Evolutionary conservation across 805 yeast genomes (phyloP).

Genomic region (Candida dendrica): DNA sequence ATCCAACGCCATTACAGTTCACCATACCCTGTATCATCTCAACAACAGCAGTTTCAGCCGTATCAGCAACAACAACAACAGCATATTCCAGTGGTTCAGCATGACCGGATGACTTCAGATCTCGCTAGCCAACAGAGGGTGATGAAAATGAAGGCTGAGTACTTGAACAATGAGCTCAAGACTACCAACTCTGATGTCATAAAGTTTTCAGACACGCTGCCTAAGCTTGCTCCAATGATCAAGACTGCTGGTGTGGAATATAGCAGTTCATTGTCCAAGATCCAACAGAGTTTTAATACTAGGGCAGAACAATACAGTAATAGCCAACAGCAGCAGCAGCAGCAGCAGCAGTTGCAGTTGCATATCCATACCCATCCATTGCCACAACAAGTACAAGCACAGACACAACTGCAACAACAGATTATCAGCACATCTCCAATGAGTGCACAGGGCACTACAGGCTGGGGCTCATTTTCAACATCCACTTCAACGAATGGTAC

Average conservation of each 20-base stretch:
- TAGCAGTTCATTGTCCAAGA: conserved; percentile 7
- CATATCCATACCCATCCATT: conserved; percentile 1
- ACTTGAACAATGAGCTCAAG: conserved; percentile 11
- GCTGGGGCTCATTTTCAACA: no score
- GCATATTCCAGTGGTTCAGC: conserved; percentile 2
- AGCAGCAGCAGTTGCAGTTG: neutral
- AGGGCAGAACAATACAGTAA: conserved; percentile 12
- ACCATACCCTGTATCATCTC: neutral
- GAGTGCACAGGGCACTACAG: no score
- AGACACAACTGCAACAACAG: neutral
- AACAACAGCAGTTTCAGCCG: conserved; percentile 8
- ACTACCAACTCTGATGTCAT: conserved; percentile 16
- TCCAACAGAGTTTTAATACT: conserved; percentile 13
- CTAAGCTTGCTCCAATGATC: conserved; percentile 18
- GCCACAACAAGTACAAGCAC: no score
- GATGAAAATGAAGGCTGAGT: conserved; percentile 10
- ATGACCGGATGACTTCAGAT: conserved; percentile 5
- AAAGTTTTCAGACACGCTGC: conserved; percentile 16
- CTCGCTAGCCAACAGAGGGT: conserved; percentile 11
- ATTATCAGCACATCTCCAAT: no score
- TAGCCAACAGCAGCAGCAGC: no score
- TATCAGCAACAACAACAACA: conserved; percentile 16
- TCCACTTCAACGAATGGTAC: no score
- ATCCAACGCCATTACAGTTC: neutral
- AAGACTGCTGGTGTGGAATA: conserved; percentile 5